Evolutionary conservation across 371 early-diverging fungal genomes (phyloP), one percentile per base, ranked within the genome.

Genomic region (Batkoa obscura): DNA sequence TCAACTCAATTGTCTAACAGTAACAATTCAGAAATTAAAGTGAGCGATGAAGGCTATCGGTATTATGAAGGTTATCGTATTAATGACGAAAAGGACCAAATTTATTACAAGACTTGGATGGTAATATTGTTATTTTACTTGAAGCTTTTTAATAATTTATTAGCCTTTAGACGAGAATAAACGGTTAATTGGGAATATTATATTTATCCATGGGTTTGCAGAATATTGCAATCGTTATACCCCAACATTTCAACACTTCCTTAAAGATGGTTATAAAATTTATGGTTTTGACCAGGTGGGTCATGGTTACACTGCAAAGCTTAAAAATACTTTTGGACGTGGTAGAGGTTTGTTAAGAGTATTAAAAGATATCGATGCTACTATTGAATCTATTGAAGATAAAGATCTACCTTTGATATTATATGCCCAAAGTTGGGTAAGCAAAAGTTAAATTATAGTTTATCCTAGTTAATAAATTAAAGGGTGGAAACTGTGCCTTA

Each of bases 151-250:
- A n/a, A n/a, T n/a, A n/a, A n/a, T n/a, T n/a, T n/a, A n/a, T n/a
- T n/a, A n/a, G n/a, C n/a, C n/a, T n/a, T n/a, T n/a, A n/a, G n/a
- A n/a, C n/a, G n/a, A n/a, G n/a, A n/a, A n/a, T n/a, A n/a, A n/a
- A n/a, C n/a, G n/a, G n/a, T n/a, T n/a, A n/a, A n/a, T n/a, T n/a
- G n/a, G n/a, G n/a, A n/a, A n/a, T n/a, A n/a, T n/a, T n/a, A n/a
- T n/a, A n/a, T 64, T 81, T 61, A 58, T 80, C 54, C 83, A 82
- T 57, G 83, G 83, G 42, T 73, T 81, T 52, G 80, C 79, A 42
- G 83, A 82, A 51, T 78, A 82, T 56, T 60, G 69, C 59, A 67
- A 57, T n/a, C 73, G 83, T 32, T 81, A 79, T 51, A 60, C 78
- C 42, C 64, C 69, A 38, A 58, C 79, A 39, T 76, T 73, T 57